A percentile compares a stretch with the other conserved stretches of the same genome.
Evolutionary conservation across 2,329 filamentous ascomycete genomes (phyloP).

Genomic region (Biscogniauxia marginata): DNA sequence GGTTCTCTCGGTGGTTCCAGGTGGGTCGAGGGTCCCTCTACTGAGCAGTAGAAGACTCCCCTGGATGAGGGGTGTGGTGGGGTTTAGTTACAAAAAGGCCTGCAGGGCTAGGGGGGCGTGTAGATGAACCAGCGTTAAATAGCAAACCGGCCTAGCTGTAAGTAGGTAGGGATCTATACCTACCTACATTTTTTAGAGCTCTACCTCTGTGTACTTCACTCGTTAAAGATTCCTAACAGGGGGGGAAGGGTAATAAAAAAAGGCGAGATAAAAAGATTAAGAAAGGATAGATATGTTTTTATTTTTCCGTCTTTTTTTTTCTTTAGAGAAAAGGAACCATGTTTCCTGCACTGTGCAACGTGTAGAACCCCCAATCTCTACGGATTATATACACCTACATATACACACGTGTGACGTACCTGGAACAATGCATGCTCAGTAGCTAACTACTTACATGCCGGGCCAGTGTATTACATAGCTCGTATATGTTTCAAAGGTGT

Average conservation of each 20-base stretch:
- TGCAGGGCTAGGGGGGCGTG: conserved; percentile 8
- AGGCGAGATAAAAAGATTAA: background rate
- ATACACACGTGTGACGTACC: background rate
- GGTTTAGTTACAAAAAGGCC: conserved; percentile 6
- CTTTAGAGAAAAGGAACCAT: background rate
- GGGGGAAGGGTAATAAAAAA: background rate
- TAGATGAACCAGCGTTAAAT: conserved; percentile 17
- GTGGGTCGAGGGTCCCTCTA: background rate
- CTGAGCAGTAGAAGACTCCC: background rate
- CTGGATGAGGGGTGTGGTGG: background rate
- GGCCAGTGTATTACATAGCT: too few species aligned
- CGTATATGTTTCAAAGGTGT: too few species aligned
- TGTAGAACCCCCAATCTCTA: background rate
- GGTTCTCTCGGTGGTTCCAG: background rate
- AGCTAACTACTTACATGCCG: background rate
- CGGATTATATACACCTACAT: background rate
- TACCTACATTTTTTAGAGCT: background rate
- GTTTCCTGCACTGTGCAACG: background rate
- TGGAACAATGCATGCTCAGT: background rate
- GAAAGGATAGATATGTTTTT: background rate
- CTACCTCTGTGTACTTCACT: background rate
- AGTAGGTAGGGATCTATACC: background rate
- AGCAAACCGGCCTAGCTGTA: conserved; percentile 12
- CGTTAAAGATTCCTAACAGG: background rate
- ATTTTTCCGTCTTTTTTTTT: too few species aligned